Conservation (phyloP, 345 rosid genomes). For the Eucalyptus victrix region DNA sequence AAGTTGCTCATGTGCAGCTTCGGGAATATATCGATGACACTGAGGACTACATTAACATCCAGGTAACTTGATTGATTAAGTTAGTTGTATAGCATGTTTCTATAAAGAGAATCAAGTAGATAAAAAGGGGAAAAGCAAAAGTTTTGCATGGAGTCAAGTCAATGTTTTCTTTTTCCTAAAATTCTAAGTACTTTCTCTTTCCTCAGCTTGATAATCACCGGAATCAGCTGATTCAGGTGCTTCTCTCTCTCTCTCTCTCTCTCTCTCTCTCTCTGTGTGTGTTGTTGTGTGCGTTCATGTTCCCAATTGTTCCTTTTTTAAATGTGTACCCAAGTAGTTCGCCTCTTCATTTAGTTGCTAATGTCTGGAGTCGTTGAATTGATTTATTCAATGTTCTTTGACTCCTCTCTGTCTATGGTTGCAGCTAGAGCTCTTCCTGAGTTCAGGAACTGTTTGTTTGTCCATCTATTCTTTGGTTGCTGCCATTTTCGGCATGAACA, state of each 20-base stretch:
- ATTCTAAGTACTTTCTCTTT: background rate
- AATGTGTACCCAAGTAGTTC: background rate
- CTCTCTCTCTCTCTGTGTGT: background rate
- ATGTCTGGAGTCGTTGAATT: background rate
- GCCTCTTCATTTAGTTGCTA: background rate
- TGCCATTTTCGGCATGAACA: constrained; percentile 90
- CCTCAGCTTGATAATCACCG: constrained; percentile 97
- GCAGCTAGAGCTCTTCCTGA: constrained; percentile 78
- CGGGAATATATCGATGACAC: constrained; percentile 98
- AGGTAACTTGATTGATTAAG: constrained; percentile 23
- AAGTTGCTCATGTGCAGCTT: constrained; percentile 33
- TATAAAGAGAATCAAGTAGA: background rate
- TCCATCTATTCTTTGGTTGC: constrained; percentile 67
- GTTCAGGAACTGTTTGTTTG: constrained; percentile 60
- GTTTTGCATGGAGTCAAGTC: background rate
- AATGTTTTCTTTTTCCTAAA: background rate
- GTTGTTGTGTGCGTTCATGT: background rate
- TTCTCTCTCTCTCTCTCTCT: background rate
- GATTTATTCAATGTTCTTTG: background rate
- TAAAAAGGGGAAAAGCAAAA: background rate
- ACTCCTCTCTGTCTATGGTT: background rate
- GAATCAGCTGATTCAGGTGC: constrained; percentile 94
- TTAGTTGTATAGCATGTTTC: background rate
- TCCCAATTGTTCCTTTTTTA: background rate
- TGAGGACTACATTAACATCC: constrained; percentile 96